These are phyloP conservation scores for Mycogone perniciosa DNA, from an alignment of 2,329 filamentous ascomycete genomes.

Conservation along the genomic window DNA sequence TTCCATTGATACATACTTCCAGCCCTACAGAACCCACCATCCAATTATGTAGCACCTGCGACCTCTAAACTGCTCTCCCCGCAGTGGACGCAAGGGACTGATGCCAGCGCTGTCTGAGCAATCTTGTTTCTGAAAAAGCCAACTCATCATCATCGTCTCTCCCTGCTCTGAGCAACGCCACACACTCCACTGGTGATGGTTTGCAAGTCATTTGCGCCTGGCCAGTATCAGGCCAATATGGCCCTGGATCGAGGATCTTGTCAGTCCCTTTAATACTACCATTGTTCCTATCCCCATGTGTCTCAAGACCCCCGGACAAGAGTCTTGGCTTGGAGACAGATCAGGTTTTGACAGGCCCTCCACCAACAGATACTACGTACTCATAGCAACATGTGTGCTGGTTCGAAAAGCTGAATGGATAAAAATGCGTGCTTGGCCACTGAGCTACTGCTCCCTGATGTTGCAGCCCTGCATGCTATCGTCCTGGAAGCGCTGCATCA, in stretches of 20 bases:
- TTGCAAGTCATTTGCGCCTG: slow-evolving; percentile 48
- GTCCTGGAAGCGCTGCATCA: slow-evolving; percentile 53
- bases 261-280: slow-evolving; percentile 25
- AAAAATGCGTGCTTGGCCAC: slow-evolving; percentile 56
- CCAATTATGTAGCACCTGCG: neutral
- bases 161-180: neutral
- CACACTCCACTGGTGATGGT: slow-evolving; percentile 10
- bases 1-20: neutral
- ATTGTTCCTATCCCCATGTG: no score
- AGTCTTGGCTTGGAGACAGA: neutral
- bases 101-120: slow-evolving; percentile 9
- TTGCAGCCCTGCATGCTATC: slow-evolving; percentile 58
- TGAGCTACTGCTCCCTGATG: slow-evolving; percentile 55
- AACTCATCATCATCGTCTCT: neutral
- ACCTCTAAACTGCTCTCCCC: no score
- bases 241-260: slow-evolving; percentile 46
- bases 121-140: slow-evolving; percentile 1
- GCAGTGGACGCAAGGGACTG: slow-evolving; percentile 1
- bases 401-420: slow-evolving; percentile 58
- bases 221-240: slow-evolving; percentile 52
- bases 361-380: slow-evolving; percentile 50
- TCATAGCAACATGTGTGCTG: slow-evolving; percentile 57
- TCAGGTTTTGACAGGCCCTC: neutral
- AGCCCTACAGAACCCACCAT: neutral
- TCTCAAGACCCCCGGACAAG: neutral